Base-by-base conservation (phyloP, 2,329 filamentous ascomycete genomes). In the Ceratocystis diversiconidia region DNA sequence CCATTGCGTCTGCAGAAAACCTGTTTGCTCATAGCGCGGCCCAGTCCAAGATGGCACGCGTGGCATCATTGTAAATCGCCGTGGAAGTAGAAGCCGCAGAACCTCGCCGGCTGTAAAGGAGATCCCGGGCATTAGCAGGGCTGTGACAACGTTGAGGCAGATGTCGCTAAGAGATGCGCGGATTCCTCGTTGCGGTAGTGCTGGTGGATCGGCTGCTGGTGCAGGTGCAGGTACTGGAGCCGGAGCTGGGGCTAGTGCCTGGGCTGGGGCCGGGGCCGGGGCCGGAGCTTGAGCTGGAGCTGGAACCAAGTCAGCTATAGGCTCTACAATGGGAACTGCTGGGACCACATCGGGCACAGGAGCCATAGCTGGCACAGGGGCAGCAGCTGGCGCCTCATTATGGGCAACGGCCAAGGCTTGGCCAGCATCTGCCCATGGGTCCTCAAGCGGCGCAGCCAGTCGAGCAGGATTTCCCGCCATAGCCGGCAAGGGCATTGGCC, bases 1-100 rank as follows among this genome's bases (percentile, higher is more conserved):
- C 90, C 94, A 97, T 67, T 86, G 85, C 70, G 88, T 84, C 72
- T 94, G 89, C 41, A 99, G 74, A 30, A 97, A 78, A 0, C 88
- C 86, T 0, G 83, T 82, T 2, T 81, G 78, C 44, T 67, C 65
- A 44, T 28, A 67, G 44, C 78, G 73, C 52, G 69, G 68, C 0
- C 62, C 61, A 2, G 62, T 50, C 41, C 66, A 67, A 30, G 66
- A 59, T 30, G 66, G 63, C 48, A 66, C 63, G 19, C 70, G 28
- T 1, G 78, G 74, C 7, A 76, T 75, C 0, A 77, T 76, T 8
- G 87, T 85, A 85, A 88, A 91, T 2, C 82, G 76, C 44, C 77
- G 77, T 0, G 92, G 92, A 0, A 96, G 77, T 0, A 82, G 74
- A 10, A 83, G 73, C 15, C 87, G 85, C 43, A 97, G 78, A 0